A percentile compares a stretch with the other conserved stretches of the same genome.
Evolutionary conservation across 208 protist species (phyloP).

Genomic region (Endotrypanum monterogeii): DNA sequence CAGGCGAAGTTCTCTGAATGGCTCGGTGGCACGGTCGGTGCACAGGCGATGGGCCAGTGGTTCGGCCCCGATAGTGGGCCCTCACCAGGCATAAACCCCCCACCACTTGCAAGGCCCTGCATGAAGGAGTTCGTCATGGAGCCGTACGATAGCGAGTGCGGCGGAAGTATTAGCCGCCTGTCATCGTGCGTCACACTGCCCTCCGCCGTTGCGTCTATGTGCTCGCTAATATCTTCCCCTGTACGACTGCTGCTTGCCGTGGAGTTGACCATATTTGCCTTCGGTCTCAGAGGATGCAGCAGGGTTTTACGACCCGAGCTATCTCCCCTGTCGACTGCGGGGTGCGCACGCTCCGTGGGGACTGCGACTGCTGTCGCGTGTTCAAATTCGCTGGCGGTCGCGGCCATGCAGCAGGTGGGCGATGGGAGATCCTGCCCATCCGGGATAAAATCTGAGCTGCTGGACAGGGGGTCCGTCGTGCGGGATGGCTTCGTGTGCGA

Average conservation of each 20-base stretch:
- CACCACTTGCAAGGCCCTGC: slow-evolving; percentile 9
- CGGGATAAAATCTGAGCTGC: not conserved
- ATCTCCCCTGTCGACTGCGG: not conserved
- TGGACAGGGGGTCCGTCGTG: not conserved
- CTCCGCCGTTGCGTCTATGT: not conserved
- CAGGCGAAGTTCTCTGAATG: slow-evolving; percentile 14
- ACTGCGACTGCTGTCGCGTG: not conserved
- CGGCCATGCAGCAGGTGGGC: not conserved
- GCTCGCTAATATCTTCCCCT: slow-evolving; percentile 9
- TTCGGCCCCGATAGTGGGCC: slow-evolving; percentile 29
- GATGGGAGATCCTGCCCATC: slow-evolving; percentile 4
- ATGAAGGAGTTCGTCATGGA: slow-evolving; percentile 1
- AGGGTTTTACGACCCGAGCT: slow-evolving; percentile 12
- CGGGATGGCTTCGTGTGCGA: not conserved
- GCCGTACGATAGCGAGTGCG: slow-evolving; percentile 2
- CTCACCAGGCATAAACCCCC: not conserved
- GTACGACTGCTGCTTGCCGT: slow-evolving; percentile 9
- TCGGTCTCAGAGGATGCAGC: slow-evolving; percentile 15
- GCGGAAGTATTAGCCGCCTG: not conserved
- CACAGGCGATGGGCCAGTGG: slow-evolving; percentile 23
- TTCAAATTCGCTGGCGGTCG: not conserved
- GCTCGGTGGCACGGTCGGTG: slow-evolving; percentile 34
- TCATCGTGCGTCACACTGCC: slow-evolving; percentile 5
- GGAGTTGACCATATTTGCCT: not conserved
- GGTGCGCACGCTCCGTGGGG: not conserved